These are phyloP conservation scores for Colletotrichum aenigma DNA, from an alignment of 2,329 filamentous ascomycete genomes.

Conservation along the genomic window DNA sequence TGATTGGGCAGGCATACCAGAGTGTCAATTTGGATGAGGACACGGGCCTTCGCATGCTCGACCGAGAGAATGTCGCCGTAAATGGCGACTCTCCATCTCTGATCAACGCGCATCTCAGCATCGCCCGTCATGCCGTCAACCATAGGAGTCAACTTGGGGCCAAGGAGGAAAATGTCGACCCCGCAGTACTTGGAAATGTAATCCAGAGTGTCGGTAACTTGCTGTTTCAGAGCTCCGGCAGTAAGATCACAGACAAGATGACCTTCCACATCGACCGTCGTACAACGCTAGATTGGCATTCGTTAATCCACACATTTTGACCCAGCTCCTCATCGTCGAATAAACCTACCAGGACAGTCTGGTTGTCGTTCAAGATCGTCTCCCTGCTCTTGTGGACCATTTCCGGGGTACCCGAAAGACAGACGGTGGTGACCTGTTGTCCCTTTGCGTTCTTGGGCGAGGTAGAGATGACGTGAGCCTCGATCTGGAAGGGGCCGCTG, in stretches of 20 bases:
- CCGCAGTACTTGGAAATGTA: conserved; percentile 87
- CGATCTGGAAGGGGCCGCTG: conserved; percentile 70
- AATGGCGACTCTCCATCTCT: conserved; percentile 89
- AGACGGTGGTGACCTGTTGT: conserved; percentile 82
- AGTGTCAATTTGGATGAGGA: conserved; percentile 96
- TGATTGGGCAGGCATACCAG: conserved; percentile 58
- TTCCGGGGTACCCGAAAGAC: conserved; percentile 86
- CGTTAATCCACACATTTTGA: conserved; percentile 25
- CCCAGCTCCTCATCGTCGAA: background rate
- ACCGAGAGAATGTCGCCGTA: conserved; percentile 95
- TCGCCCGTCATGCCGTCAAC: conserved; percentile 77
- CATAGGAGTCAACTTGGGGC: conserved; percentile 84
- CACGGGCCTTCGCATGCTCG: conserved; percentile 94
- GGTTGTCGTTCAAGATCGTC: conserved; percentile 88
- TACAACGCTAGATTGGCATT: conserved; percentile 74
- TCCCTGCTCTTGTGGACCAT: conserved; percentile 88
- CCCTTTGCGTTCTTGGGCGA: conserved; percentile 75
- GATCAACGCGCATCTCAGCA: conserved; percentile 82
- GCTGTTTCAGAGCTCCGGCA: conserved; percentile 67
- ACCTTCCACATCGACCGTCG: conserved; percentile 91
- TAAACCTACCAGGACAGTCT: conserved; percentile 82
- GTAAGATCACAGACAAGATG: conserved; percentile 81
- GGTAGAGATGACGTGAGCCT: conserved; percentile 83
- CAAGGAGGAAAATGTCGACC: conserved; percentile 94
- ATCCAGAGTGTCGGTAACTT: conserved; percentile 84